phyloP scores from a whole-genome alignment of 2,329 filamentous ascomycete species.

The Fusarium hainanense region DNA sequence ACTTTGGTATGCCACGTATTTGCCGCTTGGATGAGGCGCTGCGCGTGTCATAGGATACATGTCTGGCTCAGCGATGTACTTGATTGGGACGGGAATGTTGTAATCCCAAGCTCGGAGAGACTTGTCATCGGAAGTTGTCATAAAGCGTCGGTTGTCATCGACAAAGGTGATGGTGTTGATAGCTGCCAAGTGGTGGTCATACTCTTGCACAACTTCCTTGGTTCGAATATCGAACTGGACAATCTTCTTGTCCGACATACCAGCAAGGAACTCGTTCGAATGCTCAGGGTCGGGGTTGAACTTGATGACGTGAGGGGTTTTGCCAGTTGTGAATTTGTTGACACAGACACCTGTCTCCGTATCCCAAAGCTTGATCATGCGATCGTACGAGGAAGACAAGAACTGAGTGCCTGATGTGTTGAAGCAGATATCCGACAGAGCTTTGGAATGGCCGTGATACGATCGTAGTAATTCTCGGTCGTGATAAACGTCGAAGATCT shows the following conservation, averaged over 20 bases:
- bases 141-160: slow-evolving; percentile 93
- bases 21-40: slow-evolving; percentile 85
- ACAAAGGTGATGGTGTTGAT: slow-evolving; percentile 98
- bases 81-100: slow-evolving; percentile 97
- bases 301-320: slow-evolving; percentile 92
- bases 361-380: slow-evolving; percentile 98
- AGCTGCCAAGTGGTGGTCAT: slow-evolving; percentile 97
- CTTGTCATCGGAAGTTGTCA: slow-evolving; percentile 98
- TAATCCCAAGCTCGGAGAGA: slow-evolving; percentile 97
- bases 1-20: slow-evolving; percentile 93
- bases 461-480: slow-evolving; percentile 87
- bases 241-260: slow-evolving; percentile 99
- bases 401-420: slow-evolving; percentile 85
- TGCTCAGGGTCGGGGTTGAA: slow-evolving; percentile 87
- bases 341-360: slow-evolving; percentile 93
- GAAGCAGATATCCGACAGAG: slow-evolving; percentile 90
- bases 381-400: slow-evolving; percentile 91
- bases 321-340: slow-evolving; percentile 89
- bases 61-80: slow-evolving; percentile 96
- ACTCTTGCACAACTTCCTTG: slow-evolving; percentile 90
- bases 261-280: slow-evolving; percentile 90
- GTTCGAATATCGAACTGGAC: slow-evolving; percentile 93
- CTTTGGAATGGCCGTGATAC: slow-evolving; percentile 91
- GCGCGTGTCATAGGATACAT: slow-evolving; percentile 97
- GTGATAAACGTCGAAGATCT: slow-evolving; percentile 96